Evolutionary conservation across 192 early-diverging fungal genomes (phyloP).

Genomic region (Coemansia sp.): DNA sequence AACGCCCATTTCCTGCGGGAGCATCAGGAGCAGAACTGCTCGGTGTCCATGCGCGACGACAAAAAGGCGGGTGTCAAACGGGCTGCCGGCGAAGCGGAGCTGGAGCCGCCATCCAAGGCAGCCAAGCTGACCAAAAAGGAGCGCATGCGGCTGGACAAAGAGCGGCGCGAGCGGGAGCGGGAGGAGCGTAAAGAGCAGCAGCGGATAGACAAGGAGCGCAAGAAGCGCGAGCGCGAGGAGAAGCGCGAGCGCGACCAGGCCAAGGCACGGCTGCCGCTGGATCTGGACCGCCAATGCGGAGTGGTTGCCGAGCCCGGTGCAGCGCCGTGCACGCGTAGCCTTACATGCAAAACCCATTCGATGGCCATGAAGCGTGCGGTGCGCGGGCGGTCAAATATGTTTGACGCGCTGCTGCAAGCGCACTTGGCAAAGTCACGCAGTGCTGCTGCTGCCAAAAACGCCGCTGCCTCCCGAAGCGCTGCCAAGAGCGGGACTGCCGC

Average conservation of each 20-base stretch:
- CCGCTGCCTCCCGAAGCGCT: slow-evolving; percentile 35
- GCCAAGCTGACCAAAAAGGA: slow-evolving; percentile 38
- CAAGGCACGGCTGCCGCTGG: slow-evolving; percentile 62
- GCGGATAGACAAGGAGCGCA: slow-evolving; percentile 44
- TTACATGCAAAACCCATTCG: slow-evolving; percentile 95
- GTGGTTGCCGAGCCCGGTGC: slow-evolving; percentile 60
- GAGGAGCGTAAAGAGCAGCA: slow-evolving; percentile 37
- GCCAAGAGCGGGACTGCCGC: slow-evolving; percentile 46
- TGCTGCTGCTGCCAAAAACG: slow-evolving; percentile 46
- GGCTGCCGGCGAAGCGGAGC: slow-evolving; percentile 15
- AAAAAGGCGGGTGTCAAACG: slow-evolving; percentile 26
- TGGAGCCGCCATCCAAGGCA: slow-evolving; percentile 14
- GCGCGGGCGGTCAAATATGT: slow-evolving; percentile 76
- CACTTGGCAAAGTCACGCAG: slow-evolving; percentile 78
- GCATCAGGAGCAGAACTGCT: slow-evolving; percentile 47
- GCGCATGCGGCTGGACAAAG: slow-evolving; percentile 39
- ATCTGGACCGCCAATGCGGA: slow-evolving; percentile 91
- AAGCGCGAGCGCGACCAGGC: slow-evolving; percentile 55
- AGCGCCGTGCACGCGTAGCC: slow-evolving; percentile 73
- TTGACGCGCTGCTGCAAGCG: slow-evolving; percentile 72
- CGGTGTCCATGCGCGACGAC: slow-evolving; percentile 43
- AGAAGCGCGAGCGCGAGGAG: slow-evolving; percentile 50
- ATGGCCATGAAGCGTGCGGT: slow-evolving; percentile 86
- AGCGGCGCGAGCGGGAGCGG: slow-evolving; percentile 35
- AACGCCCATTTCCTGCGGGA: slow-evolving; percentile 50